Evolutionary conservation across 495 filamentous ascomycete species (phyloP).

Genomic region (Aspergillus affinis): DNA sequence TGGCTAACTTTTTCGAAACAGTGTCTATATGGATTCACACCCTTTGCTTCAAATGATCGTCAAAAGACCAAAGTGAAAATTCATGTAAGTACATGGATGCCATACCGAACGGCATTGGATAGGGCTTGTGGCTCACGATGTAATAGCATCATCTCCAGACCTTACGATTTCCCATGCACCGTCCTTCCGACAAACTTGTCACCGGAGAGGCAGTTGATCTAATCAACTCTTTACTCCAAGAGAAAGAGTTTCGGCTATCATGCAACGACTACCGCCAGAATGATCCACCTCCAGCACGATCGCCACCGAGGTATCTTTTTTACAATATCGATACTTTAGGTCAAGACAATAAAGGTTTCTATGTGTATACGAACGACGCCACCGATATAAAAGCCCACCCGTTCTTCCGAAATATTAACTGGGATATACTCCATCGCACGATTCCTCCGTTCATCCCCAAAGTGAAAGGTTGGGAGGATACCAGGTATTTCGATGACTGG

Average conservation of each 20-base stretch:
- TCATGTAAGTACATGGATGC: slow-evolving; percentile 50
- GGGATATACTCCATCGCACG: slow-evolving; percentile 65
- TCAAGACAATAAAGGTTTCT: slow-evolving; percentile 45
- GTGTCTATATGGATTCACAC: slow-evolving; percentile 88
- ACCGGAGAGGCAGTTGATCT: slow-evolving; percentile 69
- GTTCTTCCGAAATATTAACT: slow-evolving; percentile 67
- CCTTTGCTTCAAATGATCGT: slow-evolving; percentile 80
- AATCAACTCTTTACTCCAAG: slow-evolving; percentile 71
- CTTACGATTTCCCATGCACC: slow-evolving; percentile 63
- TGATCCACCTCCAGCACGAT: slow-evolving; percentile 46
- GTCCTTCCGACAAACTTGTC: slow-evolving; percentile 47
- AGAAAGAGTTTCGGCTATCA: slow-evolving; percentile 73
- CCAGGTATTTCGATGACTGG: slow-evolving; percentile 85
- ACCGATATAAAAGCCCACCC: slow-evolving; percentile 74
- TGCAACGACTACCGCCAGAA: slow-evolving; percentile 67
- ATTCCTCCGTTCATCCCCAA: slow-evolving; percentile 75
- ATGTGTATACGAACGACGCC: slow-evolving; percentile 79
- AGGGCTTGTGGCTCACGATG: slow-evolving; percentile 15
- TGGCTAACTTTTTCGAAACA: slow-evolving; percentile 21
- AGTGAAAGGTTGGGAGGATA: slow-evolving; percentile 72
- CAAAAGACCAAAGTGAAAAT: slow-evolving; percentile 80
- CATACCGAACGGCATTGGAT: neutral
- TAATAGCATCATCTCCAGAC: slow-evolving; percentile 49
- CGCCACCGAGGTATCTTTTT: slow-evolving; percentile 33
- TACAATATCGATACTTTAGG: slow-evolving; percentile 34